Percentiles rank a stretch among this genome's conserved stretches.
Evolutionary conservation across 2,329 filamentous ascomycete genomes (phyloP).

Genomic region (Tolypocladium ovalisporum): DNA sequence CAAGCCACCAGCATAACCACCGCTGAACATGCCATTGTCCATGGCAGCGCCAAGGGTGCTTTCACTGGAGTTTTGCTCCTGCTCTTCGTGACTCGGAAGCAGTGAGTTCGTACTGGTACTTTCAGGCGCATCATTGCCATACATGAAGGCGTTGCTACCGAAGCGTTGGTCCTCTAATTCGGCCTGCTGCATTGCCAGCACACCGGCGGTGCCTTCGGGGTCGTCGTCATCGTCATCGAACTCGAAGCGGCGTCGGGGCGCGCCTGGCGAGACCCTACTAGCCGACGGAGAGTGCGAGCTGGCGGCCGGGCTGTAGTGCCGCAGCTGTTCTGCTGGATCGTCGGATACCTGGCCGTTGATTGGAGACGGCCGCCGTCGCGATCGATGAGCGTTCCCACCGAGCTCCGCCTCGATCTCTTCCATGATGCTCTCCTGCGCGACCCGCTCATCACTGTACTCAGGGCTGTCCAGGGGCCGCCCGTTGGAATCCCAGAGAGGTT

Average conservation of each 20-base stretch:
- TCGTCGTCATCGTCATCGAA: conserved; percentile 70
- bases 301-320: conserved; percentile 35
- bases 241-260: neutral
- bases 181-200: conserved; percentile 74
- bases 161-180: conserved; percentile 61
- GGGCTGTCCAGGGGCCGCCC: conserved; percentile 11
- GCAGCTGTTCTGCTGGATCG: conserved; percentile 34
- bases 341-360: conserved; percentile 36
- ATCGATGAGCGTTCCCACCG: conserved; percentile 18
- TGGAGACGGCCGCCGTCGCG: conserved; percentile 27
- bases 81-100: conserved; percentile 38
- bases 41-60: conserved; percentile 56
- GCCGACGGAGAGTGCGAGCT: conserved; percentile 28
- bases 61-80: conserved; percentile 43
- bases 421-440: conserved; percentile 42
- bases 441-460: conserved; percentile 23
- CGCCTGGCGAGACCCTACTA: conserved; percentile 7
- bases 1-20: conserved; percentile 50
- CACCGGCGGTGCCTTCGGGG: conserved; percentile 72
- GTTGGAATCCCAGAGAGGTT: conserved; percentile 28
- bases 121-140: conserved; percentile 5
- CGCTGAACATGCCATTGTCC: conserved; percentile 65
- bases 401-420: conserved; percentile 47
- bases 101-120: conserved; percentile 22
- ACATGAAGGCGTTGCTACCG: conserved; percentile 18